Evolutionary conservation across 1,284 basidiomycete species (phyloP), one percentile per base, ranked within the genome.

Genomic region (Athelia sp.): DNA sequence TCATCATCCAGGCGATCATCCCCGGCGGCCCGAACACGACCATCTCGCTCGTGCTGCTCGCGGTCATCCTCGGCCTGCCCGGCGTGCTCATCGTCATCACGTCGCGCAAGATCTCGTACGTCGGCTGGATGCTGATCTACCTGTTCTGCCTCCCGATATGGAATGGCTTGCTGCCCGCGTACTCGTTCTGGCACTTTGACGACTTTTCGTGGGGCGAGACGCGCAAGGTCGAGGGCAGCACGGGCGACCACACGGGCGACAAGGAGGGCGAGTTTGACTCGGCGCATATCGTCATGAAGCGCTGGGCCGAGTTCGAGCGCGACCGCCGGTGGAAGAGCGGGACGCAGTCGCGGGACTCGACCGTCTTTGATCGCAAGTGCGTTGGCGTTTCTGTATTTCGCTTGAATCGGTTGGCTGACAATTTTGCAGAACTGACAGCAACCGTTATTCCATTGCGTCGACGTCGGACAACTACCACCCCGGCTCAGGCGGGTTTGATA

Each of bases 151-250:
- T 98, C 31, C 94, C 94, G 3, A 82, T 98, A 47, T 98, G 94
- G 95, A 98, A 98, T 73, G 93, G 94, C 60, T 76, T 96, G 53
- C 79, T 98, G 10, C 95, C 94, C 1, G 86, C 91, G 2, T 98
- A 98, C 69, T 81, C 95, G 31, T 99, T 93, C 73, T 98, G 95
- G 94, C 94, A 98, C 70, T 98, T 99, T 68, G 96, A 99, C 65
- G 97, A 99, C 75, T 99, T 99, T 71, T 93, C 91, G 17, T 99
- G 96, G 96, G 97, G 97, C 71, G 90, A 96, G 69, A 98, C 96
- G 31, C 80, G 96, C 55, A 87, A 84, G 70, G 75, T 98, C 53
- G 77, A 81, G 48, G 92, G 92, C 10, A 89, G 90, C 57, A 79
- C 78, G 56, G 82, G 75, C 55, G 79, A 72, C 31, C 78, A 81